Evolutionary conservation across 2,329 filamentous ascomycete species (phyloP), one percentile per base, ranked within the genome.

Genomic region (Ceratocystis diversiconidia): DNA sequence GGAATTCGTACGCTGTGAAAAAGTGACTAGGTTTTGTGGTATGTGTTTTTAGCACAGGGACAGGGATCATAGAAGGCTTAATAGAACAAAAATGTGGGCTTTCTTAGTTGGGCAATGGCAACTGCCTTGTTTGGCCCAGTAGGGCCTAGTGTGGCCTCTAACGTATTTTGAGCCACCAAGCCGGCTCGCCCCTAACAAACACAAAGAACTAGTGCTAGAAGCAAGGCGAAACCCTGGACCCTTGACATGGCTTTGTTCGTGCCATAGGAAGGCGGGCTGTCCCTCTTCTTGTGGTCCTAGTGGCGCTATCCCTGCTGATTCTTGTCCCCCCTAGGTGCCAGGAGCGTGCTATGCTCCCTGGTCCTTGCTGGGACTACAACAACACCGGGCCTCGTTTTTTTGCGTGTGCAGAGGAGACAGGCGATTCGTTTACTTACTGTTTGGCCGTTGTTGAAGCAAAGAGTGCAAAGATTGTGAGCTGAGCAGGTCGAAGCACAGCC

Each of bases 51-150:
- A 36, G 32, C 32, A 36, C 32, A 36, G 32, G 8, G 28, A 7
- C 28, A 59, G 52, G 52, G 52, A 59, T 59, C n/a, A 30, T 59
- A 59, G 52, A 59, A 59, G 52, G 2, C 28, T n/a, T 3, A 2
- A 59, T 59, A 8, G 52, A 59, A 59, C 52, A 59, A 59, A 59
- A 32, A 30, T 59, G 52, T 59, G 52, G 52, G 52, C 25, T 59
- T 59, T 25, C 3, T 52, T 52, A 25, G 48, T 52, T 36, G 48
- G 5, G 48, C 25, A 52, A 25, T 52, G 28, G 17, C 52, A 32
- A 30, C 32, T 25, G 28, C 17, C 52, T 32, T 25, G 46, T n/a
- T 36, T 36, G 46, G 7, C 46, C 46, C 46, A 50, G 22, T 5
- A n/a, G 28, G 52, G 19, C 2, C 48, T 52, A 25, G 19, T 52